Evolutionary conservation across 1,284 basidiomycete species (phyloP).

Genomic region (Trichosporon coremiiforme): DNA sequence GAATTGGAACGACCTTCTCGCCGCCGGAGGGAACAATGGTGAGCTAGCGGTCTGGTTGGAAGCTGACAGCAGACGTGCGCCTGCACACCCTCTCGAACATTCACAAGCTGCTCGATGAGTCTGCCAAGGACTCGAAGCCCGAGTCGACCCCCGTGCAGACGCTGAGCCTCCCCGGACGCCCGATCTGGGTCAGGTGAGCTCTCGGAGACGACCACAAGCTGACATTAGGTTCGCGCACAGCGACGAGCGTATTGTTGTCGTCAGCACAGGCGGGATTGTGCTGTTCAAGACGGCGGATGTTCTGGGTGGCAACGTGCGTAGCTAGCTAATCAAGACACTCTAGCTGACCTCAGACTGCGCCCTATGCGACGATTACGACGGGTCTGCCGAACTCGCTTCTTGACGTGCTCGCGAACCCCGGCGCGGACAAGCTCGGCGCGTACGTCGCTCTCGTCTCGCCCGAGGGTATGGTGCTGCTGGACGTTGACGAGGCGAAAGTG

Average conservation of each 20-base stretch:
- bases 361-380: slow-evolving; percentile 45
- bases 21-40: slow-evolving; percentile 51
- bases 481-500: slow-evolving; percentile 42
- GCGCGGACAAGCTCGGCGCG: slow-evolving; percentile 45
- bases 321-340: background rate
- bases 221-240: slow-evolving; percentile 42
- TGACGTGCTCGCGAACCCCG: slow-evolving; percentile 59
- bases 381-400: slow-evolving; percentile 46
- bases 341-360: slow-evolving; percentile 35
- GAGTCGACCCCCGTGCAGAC: slow-evolving; percentile 34
- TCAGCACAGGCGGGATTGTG: slow-evolving; percentile 38
- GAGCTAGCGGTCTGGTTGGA: background rate
- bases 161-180: slow-evolving; percentile 42
- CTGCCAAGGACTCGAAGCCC: slow-evolving; percentile 41
- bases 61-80: slow-evolving; percentile 40
- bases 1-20: slow-evolving; percentile 50
- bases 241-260: slow-evolving; percentile 49
- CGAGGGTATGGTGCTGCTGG: slow-evolving; percentile 48
- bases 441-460: slow-evolving; percentile 53
- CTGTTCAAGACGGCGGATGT: slow-evolving; percentile 45
- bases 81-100: slow-evolving; percentile 47
- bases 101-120: slow-evolving; percentile 40
- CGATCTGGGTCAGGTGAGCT: slow-evolving; percentile 52
- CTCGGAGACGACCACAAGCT: too few relatives aligned
- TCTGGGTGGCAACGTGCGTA: slow-evolving; percentile 45